Conservation (phyloP, 2,329 filamentous ascomycete genomes). For the Paecilomyces variotii region DNA sequence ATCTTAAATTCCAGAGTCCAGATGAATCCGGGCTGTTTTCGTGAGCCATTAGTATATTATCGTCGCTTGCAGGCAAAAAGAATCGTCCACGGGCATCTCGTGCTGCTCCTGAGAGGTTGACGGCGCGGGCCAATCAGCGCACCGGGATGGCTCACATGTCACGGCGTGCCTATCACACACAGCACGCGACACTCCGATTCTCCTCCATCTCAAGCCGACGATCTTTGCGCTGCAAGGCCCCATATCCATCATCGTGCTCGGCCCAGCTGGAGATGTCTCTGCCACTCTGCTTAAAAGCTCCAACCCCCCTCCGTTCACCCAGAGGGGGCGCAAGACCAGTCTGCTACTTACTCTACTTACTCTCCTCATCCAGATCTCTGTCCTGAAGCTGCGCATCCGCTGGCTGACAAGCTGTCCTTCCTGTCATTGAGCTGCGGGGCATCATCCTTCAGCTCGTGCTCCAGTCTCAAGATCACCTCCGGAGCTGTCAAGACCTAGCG, state of each 20-base stretch:
- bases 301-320: neutral
- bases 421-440: neutral
- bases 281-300: neutral
- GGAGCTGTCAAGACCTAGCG: neutral
- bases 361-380: neutral
- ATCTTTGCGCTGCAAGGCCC: neutral
- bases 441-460: neutral
- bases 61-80: neutral
- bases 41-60: neutral
- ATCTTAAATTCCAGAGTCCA: neutral
- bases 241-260: neutral
- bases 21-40: neutral
- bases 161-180: slow-evolving; percentile 6
- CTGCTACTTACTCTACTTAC: neutral
- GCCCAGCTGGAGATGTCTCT: neutral
- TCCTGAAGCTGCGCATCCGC: neutral
- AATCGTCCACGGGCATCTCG: slow-evolving; percentile 13
- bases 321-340: neutral
- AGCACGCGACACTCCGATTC: slow-evolving; percentile 28
- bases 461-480: neutral
- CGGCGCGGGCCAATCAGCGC: slow-evolving; percentile 18
- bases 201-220: neutral
- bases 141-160: slow-evolving; percentile 20
- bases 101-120: slow-evolving; percentile 12
- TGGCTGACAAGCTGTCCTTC: neutral